Evolutionary conservation across 345 rosid genomes (phyloP).

Genomic region (Euphorbia peplus): DNA sequence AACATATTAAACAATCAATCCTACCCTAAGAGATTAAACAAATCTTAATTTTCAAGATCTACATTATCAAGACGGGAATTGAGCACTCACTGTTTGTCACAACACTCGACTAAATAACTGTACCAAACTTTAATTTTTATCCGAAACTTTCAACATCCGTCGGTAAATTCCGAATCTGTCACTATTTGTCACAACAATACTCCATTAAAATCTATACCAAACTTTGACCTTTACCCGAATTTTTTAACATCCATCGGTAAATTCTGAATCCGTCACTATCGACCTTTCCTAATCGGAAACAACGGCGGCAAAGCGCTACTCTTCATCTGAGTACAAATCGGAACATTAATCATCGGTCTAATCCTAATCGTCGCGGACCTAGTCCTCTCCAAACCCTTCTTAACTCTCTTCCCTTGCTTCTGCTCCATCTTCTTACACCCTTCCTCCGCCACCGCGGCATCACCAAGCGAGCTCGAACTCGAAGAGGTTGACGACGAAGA

Average conservation of each 20-base stretch:
- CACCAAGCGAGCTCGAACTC: slow-evolving; percentile 55
- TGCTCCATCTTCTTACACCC: slow-evolving; percentile 31
- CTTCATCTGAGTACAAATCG: slow-evolving; percentile 64
- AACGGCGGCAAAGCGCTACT: slow-evolving; percentile 53
- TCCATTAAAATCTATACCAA: too few species aligned
- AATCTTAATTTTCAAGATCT: neutral
- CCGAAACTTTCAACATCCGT: too few species aligned
- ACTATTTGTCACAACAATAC: too few species aligned
- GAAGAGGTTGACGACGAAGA: slow-evolving; percentile 65
- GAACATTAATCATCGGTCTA: slow-evolving; percentile 83
- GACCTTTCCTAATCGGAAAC: slow-evolving; percentile 64
- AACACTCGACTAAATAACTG: too few species aligned
- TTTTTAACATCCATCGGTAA: too few species aligned
- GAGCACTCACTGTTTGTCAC: too few species aligned
- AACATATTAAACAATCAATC: slow-evolving; percentile 16
- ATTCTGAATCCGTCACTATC: slow-evolving; percentile 42
- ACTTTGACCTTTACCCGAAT: too few species aligned
- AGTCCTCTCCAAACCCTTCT: slow-evolving; percentile 76
- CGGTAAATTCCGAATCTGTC: too few species aligned
- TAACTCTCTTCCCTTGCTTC: slow-evolving; percentile 61
- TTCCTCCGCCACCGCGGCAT: slow-evolving; percentile 34
- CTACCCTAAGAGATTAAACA: slow-evolving; percentile 10
- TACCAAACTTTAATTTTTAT: too few species aligned
- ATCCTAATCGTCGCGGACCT: slow-evolving; percentile 73
- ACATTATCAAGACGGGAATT: too few species aligned